Percentiles rank a stretch among this genome's conserved stretches.
phyloP scores from a whole-genome alignment of 1,284 basidiomycete species.

The Tilletia caries region DNA sequence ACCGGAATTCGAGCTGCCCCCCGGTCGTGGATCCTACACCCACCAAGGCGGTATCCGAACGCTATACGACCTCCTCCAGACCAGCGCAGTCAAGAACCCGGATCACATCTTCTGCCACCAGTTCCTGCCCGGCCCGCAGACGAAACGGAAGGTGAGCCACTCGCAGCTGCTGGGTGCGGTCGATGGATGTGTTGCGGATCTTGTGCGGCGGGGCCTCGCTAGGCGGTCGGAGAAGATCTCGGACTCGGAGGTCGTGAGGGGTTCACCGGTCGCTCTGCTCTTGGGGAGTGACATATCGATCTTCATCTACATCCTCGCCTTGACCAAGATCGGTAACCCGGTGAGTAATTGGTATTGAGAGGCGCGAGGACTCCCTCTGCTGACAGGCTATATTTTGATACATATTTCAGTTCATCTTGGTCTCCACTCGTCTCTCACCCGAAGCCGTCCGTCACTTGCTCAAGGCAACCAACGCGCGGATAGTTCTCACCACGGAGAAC shows the following conservation, averaged over 20 bases:
- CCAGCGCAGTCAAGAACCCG: background rate
- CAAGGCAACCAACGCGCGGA: background rate
- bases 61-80: conserved; percentile 1
- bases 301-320: background rate
- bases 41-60: background rate
- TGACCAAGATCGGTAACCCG: conserved; percentile 3
- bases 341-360: background rate
- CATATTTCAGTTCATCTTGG: background rate
- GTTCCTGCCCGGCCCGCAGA: background rate
- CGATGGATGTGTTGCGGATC: background rate
- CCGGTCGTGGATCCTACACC: background rate
- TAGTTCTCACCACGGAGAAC: background rate
- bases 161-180: background rate
- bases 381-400: too few species aligned
- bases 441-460: background rate
- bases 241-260: background rate
- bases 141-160: background rate
- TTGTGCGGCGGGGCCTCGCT: background rate
- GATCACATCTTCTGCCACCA: background rate
- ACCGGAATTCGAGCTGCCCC: background rate
- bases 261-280: background rate
- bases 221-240: background rate
- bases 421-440: background rate
- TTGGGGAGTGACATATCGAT: background rate
- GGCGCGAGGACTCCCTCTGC: too few species aligned